Evolutionary conservation across 1,284 basidiomycete species (phyloP), one percentile per base, ranked within the genome.

Genomic region (Lignosus rhinocerotis): DNA sequence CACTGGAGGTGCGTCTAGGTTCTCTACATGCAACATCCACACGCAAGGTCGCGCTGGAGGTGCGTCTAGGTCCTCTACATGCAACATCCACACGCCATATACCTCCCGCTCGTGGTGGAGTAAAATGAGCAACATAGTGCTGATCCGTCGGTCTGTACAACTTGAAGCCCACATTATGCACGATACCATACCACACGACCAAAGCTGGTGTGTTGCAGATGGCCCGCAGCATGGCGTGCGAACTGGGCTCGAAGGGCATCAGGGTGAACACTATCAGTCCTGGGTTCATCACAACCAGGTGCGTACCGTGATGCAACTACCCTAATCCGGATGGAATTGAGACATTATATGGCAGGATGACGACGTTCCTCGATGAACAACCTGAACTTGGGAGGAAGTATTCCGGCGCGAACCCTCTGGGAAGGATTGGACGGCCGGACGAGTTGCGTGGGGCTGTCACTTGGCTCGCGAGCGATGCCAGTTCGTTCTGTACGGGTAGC

Each of bases 201-300:
- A 94, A 94, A 74, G 84, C 88, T 1, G 92, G 86, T 0, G 87
- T 94, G 3, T 72, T 91, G 38, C 92, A 93, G 73, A 88, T 93
- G 84, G 85, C 78, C 10, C 82, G 90, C 56, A 93, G 88, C 74
- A 83, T 93, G 80, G 92, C 92, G 1, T 89, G 88, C 69, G 93
- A 94, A 70, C 82, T 92, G 53, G 90, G 88, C 2, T 76, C 72
- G n/a, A 77, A 85, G 68, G 74, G 79, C 0, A 93, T 94, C 60
- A 78, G 90, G 2, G 88, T 92, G 56, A 91, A 92, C 69, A 77
- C 84, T 8, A 76, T 91, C 52, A 90, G 87, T 4, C 88, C 88
- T 0, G 88, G 88, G 3, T 79, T 88, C 69, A 90, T 90, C 41
- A 84, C 85, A 63, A 92, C 90, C 0, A 75, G 76, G 88, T 89